Evolutionary conservation across 2,329 filamentous ascomycete genomes (phyloP).

Genomic region (Rutstroemia sp.): DNA sequence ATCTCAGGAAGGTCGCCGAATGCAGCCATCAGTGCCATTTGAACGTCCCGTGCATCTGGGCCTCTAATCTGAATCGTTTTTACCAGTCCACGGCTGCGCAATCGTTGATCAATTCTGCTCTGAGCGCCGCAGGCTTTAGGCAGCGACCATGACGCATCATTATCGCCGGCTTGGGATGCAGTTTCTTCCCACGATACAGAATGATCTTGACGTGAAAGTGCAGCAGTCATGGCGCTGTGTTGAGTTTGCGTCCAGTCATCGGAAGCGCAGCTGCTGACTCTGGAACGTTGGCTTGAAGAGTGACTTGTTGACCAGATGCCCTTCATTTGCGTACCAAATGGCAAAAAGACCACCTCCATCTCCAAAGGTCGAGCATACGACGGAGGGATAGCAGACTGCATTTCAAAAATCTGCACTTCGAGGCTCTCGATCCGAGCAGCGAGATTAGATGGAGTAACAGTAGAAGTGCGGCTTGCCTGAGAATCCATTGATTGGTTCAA

Average conservation of each 20-base stretch:
- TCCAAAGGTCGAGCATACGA: slow-evolving; percentile 60
- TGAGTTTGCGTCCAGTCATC: slow-evolving; percentile 40
- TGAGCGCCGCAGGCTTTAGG: slow-evolving; percentile 60
- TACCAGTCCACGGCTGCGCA: slow-evolving; percentile 68
- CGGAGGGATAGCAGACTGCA: slow-evolving; percentile 38
- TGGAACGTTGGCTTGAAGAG: slow-evolving; percentile 29
- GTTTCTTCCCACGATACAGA: slow-evolving; percentile 22
- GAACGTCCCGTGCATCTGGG: slow-evolving; percentile 60
- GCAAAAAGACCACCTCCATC: slow-evolving; percentile 68
- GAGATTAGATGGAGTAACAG: slow-evolving; percentile 31
- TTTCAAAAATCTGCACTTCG: slow-evolving; percentile 32
- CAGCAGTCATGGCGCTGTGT: slow-evolving; percentile 21
- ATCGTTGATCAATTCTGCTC: slow-evolving; percentile 58
- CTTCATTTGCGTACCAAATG: slow-evolving; percentile 51
- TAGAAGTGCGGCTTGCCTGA: slow-evolving; percentile 32
- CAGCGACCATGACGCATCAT: slow-evolving; percentile 36
- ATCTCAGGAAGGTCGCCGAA: slow-evolving; percentile 50
- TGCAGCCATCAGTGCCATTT: slow-evolving; percentile 52
- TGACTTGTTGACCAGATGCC: slow-evolving; percentile 45
- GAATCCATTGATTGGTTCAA: slow-evolving; percentile 26
- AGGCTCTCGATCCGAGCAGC: slow-evolving; percentile 37
- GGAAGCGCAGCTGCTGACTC: slow-evolving; percentile 32
- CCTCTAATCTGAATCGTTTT: slow-evolving; percentile 54
- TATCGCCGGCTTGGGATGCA: slow-evolving; percentile 13
- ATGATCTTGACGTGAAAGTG: slow-evolving; percentile 20